Evolutionary conservation across 176 grass and related monocot species (phyloP).

Genomic region (Chrysopogon serrulatus): DNA sequence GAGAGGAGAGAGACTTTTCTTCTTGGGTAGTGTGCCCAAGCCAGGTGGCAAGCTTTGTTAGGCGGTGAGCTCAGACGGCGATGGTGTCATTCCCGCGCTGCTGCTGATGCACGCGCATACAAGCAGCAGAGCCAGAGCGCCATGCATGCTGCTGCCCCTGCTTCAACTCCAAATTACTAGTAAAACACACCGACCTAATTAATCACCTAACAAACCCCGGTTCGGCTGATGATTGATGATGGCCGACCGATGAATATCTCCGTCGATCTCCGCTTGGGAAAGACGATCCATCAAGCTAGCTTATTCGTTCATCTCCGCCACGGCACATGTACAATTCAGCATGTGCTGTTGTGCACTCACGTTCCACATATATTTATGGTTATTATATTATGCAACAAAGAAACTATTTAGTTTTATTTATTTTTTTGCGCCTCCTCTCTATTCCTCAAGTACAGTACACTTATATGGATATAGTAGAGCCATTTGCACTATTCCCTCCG

Average conservation of each 20-base stretch:
- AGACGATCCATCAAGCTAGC: no score
- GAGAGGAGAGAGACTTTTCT: constrained; percentile 22
- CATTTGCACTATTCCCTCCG: no score
- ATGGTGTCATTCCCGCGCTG: constrained; percentile 20
- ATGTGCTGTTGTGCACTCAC: constrained; percentile 11
- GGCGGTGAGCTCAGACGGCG: background rate
- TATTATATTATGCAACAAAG: no score
- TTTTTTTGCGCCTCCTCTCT: no score
- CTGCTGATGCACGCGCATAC: constrained; percentile 4
- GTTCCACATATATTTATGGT: no score
- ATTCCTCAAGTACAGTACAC: no score
- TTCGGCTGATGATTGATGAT: background rate
- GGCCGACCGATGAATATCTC: constrained; percentile 17
- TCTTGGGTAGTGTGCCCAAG: constrained; percentile 25
- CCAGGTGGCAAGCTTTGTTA: constrained; percentile 27
- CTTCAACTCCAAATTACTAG: background rate
- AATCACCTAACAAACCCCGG: background rate
- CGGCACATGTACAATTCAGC: background rate
- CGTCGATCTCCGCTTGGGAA: background rate
- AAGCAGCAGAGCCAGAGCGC: background rate
- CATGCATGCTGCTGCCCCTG: no score
- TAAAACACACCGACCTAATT: constrained; percentile 21
- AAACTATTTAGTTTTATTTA: no score
- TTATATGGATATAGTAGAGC: no score
- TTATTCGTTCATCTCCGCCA: background rate